Conservation (phyloP, 495 filamentous ascomycete species). For the Tetracladium marchalianum region DNA sequence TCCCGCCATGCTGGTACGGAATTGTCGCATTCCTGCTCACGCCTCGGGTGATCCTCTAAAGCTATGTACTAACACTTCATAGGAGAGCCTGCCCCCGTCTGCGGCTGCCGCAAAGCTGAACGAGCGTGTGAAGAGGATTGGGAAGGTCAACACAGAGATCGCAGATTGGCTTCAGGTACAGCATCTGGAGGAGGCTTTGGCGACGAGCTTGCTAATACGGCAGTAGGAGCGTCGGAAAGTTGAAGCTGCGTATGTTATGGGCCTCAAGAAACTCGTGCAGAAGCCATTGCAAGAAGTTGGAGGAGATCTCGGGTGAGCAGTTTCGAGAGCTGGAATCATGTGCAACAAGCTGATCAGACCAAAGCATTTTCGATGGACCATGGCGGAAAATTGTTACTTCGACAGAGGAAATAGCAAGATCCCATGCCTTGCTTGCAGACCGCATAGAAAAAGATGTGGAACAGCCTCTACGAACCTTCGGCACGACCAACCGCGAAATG, state of each 20-base stretch:
- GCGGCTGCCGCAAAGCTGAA: constrained; percentile 78
- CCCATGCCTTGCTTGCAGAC: constrained; percentile 72
- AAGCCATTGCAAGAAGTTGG: constrained; percentile 60
- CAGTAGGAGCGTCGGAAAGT: constrained; percentile 74
- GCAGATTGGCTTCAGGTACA: constrained; percentile 95
- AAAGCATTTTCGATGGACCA: constrained; percentile 78
- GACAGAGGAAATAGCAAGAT: constrained; percentile 68
- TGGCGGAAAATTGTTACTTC: constrained; percentile 87
- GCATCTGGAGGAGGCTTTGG: background rate
- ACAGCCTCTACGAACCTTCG: constrained; percentile 65
- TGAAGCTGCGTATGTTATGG: constrained; percentile 83
- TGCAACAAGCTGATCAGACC: constrained; percentile 10
- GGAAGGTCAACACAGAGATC: constrained; percentile 79
- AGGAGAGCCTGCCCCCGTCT: constrained; percentile 75
- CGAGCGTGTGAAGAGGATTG: constrained; percentile 81
- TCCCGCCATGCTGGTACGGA: constrained; percentile 88
- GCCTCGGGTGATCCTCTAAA: background rate
- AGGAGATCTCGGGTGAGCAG: constrained; percentile 72
- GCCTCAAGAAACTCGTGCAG: constrained; percentile 68
- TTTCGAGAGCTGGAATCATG: constrained; percentile 4
- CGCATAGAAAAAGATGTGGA: constrained; percentile 91
- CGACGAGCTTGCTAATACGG: constrained; percentile 5
- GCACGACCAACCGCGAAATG: constrained; percentile 68
- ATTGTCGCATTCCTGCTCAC: constrained; percentile 1
- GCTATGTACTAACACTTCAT: constrained; percentile 12